Evolutionary conservation across 2,329 filamentous ascomycete species (phyloP).

Genomic region (Ophiostoma sp.): DNA sequence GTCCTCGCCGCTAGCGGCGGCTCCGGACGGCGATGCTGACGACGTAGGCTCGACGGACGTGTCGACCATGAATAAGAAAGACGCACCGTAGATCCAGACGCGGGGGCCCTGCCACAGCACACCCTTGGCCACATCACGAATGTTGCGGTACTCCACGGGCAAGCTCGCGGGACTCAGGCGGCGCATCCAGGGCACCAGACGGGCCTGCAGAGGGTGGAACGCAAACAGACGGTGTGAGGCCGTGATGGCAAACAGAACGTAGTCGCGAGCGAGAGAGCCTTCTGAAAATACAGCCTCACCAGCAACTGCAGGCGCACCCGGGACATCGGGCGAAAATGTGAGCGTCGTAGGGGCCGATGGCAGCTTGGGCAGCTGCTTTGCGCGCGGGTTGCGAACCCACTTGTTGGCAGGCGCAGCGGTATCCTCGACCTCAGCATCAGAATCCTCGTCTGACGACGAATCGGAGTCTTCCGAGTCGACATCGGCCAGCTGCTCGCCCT

Average conservation of each 20-base stretch:
- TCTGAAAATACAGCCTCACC: constrained; percentile 16
- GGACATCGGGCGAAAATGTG: constrained; percentile 56
- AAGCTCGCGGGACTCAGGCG: constrained; percentile 72
- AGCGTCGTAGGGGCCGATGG: constrained; percentile 59
- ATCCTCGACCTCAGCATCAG: constrained; percentile 15
- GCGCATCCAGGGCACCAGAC: constrained; percentile 77
- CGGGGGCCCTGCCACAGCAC: constrained; percentile 74
- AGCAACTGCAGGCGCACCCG: constrained; percentile 28
- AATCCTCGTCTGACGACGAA: constrained; percentile 41
- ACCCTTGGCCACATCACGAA: constrained; percentile 76
- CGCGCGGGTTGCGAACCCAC: constrained; percentile 71
- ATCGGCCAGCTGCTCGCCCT: constrained; percentile 26
- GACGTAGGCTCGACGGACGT: constrained; percentile 54
- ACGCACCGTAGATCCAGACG: constrained; percentile 80
- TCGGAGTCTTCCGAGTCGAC: constrained; percentile 32
- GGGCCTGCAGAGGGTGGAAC: constrained; percentile 71
- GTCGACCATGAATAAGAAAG: constrained; percentile 91
- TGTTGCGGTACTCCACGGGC: constrained; percentile 65
- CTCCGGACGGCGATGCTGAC: background rate
- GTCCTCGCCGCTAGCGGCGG: background rate
- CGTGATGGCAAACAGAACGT: constrained; percentile 50
- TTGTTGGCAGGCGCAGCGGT: constrained; percentile 26
- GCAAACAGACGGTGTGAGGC: constrained; percentile 63
- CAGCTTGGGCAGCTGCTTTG: constrained; percentile 63
- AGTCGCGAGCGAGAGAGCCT: constrained; percentile 38